Base-by-base conservation (phyloP, 1,284 basidiomycete genomes). In the Coriolopsis trogii region DNA sequence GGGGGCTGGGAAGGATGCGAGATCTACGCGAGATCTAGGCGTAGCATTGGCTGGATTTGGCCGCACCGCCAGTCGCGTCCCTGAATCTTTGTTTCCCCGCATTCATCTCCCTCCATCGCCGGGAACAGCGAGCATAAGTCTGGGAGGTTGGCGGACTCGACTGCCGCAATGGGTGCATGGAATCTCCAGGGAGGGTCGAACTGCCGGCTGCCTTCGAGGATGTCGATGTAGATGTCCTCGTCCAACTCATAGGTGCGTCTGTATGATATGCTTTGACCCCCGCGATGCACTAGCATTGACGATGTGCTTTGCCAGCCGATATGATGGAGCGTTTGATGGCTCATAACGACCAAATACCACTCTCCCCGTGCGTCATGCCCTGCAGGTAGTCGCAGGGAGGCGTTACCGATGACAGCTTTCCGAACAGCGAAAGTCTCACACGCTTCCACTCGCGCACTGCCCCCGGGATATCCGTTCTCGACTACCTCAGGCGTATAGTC, bases 391-490 rank as follows among this genome's bases (percentile, higher is more conserved):
- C 21, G 51, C 57, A 58, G 60, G 46, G 45, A 61, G 63, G 45
- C 47, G 41, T 58, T 56, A 37, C 61, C 49, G 47, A 60, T 60
- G 50, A 58, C 49, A 38, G 29, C 34, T 55, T 58, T 43, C 41
- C 53, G 39, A 58, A 53, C 67, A 90, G 88, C 47, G 84, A 91
- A 79, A 82, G 83, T 56, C 79, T 98, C 58, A 96, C 95, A 42
- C 85, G 93, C 51, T 98, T 98, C 71, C 95, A 98, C 73, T 96
- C 94, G 36, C 82, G 93, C 57, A 85, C 93, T 8, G 81, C 93
- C 4, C 94, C 95, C 39, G 80, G 76, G 51, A 97, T 97, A 67
- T 80, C 78, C 57, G 85, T 97, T 45, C 74, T 91, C 59, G 95
- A 97, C 67, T 98, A 98, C 71, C 80, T 97, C 51, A 81, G 86